Evolutionary conservation across 2,329 filamentous ascomycete species (phyloP), one percentile per base, ranked within the genome.

Genomic region (Geosmithia putterillii): DNA sequence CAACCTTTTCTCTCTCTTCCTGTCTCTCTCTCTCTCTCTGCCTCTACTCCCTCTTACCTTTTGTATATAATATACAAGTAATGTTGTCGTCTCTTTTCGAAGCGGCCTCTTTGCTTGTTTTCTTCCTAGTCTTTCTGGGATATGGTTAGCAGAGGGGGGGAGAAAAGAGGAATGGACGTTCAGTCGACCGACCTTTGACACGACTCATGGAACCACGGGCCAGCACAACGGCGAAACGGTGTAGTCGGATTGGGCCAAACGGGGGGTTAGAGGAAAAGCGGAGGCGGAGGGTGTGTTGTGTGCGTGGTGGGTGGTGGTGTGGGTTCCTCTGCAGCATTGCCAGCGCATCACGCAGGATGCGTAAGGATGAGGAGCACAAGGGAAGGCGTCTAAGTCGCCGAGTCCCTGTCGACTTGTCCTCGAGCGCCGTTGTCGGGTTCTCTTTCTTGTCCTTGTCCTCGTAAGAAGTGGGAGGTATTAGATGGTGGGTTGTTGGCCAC

Each of bases 291-390:
- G 23, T n/a, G n/a, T n/a, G 23, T 25, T 6, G 23, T 25, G 10
- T 25, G 23, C 10, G 23, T 25, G n/a, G n/a, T n/a, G 38, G 21
- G 38, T 18, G 38, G 38, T 23, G 38, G 19, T 23, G 38, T 35
- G 25, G 25, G 20, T 41, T 21, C 22, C 12, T 28, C 21, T 22
- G 21, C 25, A 28, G 35, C 17, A 19, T n/a, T 51, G 50, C 50
- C 50, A 51, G 48, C 50, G 48, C 50, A 51, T 51, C 47, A 36
- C 47, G 49, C 49, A 50, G 40, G 28, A 41, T 36, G 7, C 17
- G 34, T 36, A 25, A 5, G 34, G 14, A n/a, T 15, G 34, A 36
- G 34, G 34, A 36, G 34, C 14, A 36, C 17, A n/a, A 18, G 17
- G 34, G 15, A 36, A n/a, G 14, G 15, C 14, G 34, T 15, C 14